These are phyloP conservation scores for Torulaspora maleeae DNA, from an alignment of 805 yeast genomes.

Conservation along the genomic window DNA sequence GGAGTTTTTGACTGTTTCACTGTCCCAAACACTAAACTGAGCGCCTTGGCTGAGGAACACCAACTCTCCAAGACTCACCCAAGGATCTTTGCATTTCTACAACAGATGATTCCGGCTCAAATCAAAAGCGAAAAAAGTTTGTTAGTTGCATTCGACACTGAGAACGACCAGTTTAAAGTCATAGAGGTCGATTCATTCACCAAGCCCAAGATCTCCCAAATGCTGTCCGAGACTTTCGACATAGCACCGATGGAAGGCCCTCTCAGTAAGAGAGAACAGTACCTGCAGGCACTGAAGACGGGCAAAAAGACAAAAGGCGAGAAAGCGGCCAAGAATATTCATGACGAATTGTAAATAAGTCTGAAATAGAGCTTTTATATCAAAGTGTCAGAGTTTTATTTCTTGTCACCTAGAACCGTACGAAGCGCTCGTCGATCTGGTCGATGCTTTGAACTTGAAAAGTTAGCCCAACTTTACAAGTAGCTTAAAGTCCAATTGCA, in stretches of 20 bases:
- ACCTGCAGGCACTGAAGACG: constrained; percentile 19
- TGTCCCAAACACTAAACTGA: constrained; percentile 33
- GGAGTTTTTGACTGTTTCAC: constrained; percentile 46
- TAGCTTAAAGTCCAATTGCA: not conserved
- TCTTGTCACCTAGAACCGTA: not conserved
- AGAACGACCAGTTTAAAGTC: constrained; percentile 17
- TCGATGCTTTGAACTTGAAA: not conserved
- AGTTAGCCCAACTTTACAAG: not conserved
- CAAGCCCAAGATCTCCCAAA: constrained; percentile 25
- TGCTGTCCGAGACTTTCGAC: constrained; percentile 16
- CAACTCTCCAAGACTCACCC: constrained; percentile 19
- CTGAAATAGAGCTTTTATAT: not conserved
- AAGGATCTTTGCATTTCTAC: constrained; percentile 20
- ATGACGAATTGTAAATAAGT: constrained; percentile 19
- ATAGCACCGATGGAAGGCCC: constrained; percentile 35
- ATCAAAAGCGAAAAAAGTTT: constrained; percentile 17
- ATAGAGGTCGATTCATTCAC: constrained; percentile 21
- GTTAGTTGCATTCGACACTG: constrained; percentile 24
- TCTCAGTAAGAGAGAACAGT: constrained; percentile 24
- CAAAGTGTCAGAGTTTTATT: not conserved
- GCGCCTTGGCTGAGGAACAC: constrained; percentile 7
- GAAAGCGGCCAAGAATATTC: constrained; percentile 10
- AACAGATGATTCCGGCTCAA: constrained; percentile 12
- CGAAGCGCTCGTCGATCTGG: not conserved
- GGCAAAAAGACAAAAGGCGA: constrained; percentile 17